Evolutionary conservation across 2,329 filamentous ascomycete genomes (phyloP).

Genomic region (Alternaria arborescens): DNA sequence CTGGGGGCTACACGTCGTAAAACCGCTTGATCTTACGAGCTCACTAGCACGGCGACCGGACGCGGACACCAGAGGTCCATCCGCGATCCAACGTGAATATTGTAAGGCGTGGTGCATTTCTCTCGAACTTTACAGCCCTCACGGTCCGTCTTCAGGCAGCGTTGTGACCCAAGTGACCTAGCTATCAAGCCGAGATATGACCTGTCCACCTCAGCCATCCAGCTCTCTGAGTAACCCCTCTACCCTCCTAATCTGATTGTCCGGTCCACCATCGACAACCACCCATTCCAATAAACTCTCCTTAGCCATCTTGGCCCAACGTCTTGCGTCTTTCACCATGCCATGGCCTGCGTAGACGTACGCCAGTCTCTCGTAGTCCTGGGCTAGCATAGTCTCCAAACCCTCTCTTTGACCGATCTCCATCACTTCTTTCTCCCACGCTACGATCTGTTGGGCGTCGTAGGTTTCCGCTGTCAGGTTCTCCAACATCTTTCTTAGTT

Average conservation of each 20-base stretch:
- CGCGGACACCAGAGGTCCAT: background rate
- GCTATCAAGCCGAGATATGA: background rate
- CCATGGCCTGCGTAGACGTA: conserved; percentile 35
- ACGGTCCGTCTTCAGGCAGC: background rate
- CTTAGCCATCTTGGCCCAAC: conserved; percentile 31
- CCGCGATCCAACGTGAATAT: background rate
- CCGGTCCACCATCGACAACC: conserved; percentile 26
- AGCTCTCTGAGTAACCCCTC: conserved; percentile 31
- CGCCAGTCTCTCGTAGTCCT: conserved; percentile 36
- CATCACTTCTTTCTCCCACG: conserved; percentile 36
- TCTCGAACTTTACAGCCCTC: background rate
- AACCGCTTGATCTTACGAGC: background rate
- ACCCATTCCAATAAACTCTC: conserved; percentile 31
- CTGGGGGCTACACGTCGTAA: background rate
- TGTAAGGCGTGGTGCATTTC: background rate
- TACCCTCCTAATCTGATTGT: conserved; percentile 25
- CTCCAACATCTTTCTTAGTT: conserved; percentile 23
- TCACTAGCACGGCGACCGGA: background rate
- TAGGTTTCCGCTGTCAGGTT: conserved; percentile 31
- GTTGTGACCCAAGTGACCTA: background rate
- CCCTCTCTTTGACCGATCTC: conserved; percentile 32
- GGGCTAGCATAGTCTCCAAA: conserved; percentile 30
- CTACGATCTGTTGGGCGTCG: conserved; percentile 31
- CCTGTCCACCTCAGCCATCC: conserved; percentile 4
- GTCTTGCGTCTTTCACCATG: conserved; percentile 21